Evolutionary conservation across 2,329 filamentous ascomycete genomes (phyloP).

Genomic region (Fusarium nematophilum): DNA sequence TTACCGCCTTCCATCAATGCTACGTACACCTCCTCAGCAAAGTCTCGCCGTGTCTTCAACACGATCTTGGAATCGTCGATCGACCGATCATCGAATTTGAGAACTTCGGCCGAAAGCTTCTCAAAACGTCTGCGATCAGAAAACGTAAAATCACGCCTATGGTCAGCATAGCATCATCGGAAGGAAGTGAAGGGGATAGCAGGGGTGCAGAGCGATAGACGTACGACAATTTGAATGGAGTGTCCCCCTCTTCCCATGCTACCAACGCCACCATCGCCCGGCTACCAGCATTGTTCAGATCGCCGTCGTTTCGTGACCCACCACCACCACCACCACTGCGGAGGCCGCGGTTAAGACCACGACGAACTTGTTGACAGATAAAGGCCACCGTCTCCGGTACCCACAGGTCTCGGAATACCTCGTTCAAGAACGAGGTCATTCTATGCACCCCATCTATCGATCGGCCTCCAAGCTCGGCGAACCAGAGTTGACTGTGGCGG

Average conservation of each 20-base stretch:
- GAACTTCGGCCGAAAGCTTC: not conserved
- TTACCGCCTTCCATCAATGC: not conserved
- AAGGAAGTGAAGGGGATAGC: not conserved
- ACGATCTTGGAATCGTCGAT: not conserved
- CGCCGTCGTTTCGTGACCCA: no score
- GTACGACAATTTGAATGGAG: not conserved
- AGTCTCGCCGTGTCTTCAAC: conserved; percentile 1
- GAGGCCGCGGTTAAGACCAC: not conserved
- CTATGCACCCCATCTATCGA: not conserved
- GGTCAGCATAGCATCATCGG: no score
- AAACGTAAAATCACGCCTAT: not conserved
- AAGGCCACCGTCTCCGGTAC: conserved; percentile 16
- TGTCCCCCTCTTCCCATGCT: not conserved
- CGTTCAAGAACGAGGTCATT: not conserved
- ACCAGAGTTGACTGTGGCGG: not conserved
- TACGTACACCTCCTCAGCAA: not conserved
- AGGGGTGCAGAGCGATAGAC: no score
- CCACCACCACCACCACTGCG: conserved; percentile 1
- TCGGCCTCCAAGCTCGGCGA: not conserved
- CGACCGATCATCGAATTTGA: not conserved
- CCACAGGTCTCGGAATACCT: conserved; percentile 19
- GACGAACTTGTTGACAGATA: conserved; percentile 6
- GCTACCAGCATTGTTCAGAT: not conserved
- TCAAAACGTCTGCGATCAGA: not conserved
- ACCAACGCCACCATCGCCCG: not conserved